Evolutionary conservation across 169 alveolate genomes (phyloP), one percentile per base, ranked within the genome.

Genomic region (Sarcocystis neurona): DNA sequence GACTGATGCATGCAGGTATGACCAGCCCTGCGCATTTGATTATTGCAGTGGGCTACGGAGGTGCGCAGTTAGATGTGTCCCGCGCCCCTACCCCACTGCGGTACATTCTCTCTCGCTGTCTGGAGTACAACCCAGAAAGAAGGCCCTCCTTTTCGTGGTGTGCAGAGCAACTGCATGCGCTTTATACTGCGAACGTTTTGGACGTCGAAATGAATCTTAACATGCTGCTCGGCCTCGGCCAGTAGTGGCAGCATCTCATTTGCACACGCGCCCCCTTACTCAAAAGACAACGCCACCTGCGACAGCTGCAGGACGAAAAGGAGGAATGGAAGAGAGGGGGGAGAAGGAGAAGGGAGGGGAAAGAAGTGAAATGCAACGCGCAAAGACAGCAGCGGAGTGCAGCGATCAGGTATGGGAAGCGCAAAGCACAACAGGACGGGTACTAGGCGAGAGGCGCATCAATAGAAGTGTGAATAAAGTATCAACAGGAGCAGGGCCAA

Each of bases 41-140:
- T 46, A 70, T 77, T 2, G 92, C 85, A 4, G 92, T 79, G 58
- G 92, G 92, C 48, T 88, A 88, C 63, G 92, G 92, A 41, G 92
- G 89, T 8, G 72, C 63, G 12, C 37, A 66, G 18, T 77, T 77
- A 3, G 84, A 56, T 0, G 53, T 70, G 8, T 78, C 84, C 37
- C 77, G 70, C 43, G 47, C 58, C 44, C 92, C 88, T 0, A 43
- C 79, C 75, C 89, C 89, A 1, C 56, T 88, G 60, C 39, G 75
- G 46, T 58, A 60, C 15, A 50, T 88, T 44, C 84, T 88, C n/a
- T 43, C 44, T 12, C 43, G 88, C 50, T 88, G 92, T 39, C 84
- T 88, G 47, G 48, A 46, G 68, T 72, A 2, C 43, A 63, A 56
- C 18, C 92, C 92, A 10, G 53, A 84, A 46, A 1, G 23, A 34